phyloP scores from a whole-genome alignment of 1,284 basidiomycete species.

The Erythrobasidium hasegawianum region DNA sequence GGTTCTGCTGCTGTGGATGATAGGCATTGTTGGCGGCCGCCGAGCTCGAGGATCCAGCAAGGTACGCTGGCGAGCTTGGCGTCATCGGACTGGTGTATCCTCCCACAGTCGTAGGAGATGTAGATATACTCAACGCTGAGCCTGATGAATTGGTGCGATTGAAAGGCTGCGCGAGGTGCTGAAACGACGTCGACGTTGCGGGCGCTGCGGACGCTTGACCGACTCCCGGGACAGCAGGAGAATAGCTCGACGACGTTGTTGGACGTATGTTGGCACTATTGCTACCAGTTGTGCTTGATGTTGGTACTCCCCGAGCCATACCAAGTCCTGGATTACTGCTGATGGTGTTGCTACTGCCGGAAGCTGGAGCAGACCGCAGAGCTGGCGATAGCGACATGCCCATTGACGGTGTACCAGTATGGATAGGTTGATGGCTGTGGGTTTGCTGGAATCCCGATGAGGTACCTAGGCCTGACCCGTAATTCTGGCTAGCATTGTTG shows the following conservation, averaged over 20 bases:
- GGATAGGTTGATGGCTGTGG: neutral
- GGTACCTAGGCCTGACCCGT: neutral
- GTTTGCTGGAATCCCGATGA: neutral
- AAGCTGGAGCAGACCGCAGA: neutral
- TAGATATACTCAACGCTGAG: conserved; percentile 31
- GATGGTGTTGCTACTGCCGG: conserved; percentile 14
- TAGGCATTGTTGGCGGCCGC: conserved; percentile 9
- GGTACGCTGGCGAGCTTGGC: conserved; percentile 33
- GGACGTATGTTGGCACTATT: conserved; percentile 1
- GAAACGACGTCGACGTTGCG: neutral
- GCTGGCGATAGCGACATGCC: conserved; percentile 15
- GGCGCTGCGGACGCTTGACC: neutral
- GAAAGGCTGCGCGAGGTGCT: conserved; percentile 10
- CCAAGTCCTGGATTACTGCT: conserved; percentile 3
- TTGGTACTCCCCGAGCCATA: neutral
- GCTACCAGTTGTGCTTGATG: neutral
- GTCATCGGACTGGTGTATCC: conserved; percentile 31
- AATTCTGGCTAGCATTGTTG: neutral
- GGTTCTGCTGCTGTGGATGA: conserved; percentile 39
- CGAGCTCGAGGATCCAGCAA: conserved; percentile 3
- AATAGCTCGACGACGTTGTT: conserved; percentile 8
- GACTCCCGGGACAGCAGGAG: neutral
- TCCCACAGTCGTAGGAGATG: conserved; percentile 23
- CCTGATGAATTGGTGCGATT: conserved; percentile 26
- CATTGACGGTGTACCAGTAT: neutral